Percentiles rank a stretch among this genome's conserved stretches.
Conservation (phyloP, 2,329 filamentous ascomycete genomes). For the Lomentospora prolificans region DNA sequence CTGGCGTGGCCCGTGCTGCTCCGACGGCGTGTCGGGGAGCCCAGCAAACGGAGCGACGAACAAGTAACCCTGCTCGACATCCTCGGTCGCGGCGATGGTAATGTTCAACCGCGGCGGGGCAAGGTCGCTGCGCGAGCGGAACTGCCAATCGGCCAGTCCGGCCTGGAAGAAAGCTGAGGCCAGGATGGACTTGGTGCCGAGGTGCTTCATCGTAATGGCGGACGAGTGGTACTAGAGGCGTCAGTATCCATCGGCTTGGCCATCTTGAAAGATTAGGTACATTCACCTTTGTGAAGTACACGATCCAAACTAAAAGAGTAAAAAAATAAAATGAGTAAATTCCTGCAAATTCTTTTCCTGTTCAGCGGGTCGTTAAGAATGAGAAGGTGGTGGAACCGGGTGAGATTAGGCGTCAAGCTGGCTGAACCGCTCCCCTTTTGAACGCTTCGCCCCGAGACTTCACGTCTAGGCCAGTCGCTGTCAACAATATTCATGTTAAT, state of each 20-base stretch:
- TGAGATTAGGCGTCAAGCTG: no score
- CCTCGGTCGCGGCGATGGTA: constrained; percentile 29
- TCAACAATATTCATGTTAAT: not conserved
- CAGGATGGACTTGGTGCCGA: constrained; percentile 1
- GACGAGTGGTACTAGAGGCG: not conserved
- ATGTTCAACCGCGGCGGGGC: constrained; percentile 26
- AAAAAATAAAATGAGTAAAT: not conserved
- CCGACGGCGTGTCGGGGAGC: constrained; percentile 18
- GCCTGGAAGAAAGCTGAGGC: not conserved
- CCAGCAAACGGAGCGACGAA: constrained; percentile 31
- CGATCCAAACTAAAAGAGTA: constrained; percentile 2
- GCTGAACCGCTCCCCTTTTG: not conserved
- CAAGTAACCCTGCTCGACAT: constrained; percentile 31
- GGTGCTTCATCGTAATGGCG: constrained; percentile 6
- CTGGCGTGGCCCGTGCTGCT: constrained; percentile 37
- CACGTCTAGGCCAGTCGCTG: not conserved
- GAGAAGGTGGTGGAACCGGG: not conserved
- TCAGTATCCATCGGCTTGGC: constrained; percentile 5
- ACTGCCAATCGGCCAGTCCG: constrained; percentile 11
- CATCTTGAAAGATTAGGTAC: constrained; percentile 10
- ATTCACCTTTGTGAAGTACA: constrained; percentile 13
- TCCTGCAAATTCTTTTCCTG: not conserved
- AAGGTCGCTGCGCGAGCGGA: constrained; percentile 18
- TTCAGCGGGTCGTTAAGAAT: not conserved
- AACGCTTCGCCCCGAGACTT: not conserved